These are phyloP conservation scores for Cyclostephanos tholiformis DNA, from an alignment of 108 stramenopile species.

Conservation along the genomic window DNA sequence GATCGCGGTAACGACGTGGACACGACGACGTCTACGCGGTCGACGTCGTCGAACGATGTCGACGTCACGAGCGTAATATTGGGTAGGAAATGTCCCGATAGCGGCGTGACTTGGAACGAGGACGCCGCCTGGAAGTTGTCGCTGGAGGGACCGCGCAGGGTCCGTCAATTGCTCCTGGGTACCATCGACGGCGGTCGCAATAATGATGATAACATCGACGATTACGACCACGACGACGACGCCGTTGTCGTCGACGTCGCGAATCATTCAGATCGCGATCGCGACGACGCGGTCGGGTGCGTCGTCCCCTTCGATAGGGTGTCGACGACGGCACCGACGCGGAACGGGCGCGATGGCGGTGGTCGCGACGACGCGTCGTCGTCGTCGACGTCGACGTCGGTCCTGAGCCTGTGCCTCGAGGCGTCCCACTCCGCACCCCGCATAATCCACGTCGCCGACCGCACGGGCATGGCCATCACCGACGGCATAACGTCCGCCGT, in stretches of 20 bases:
- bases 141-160: constrained; percentile 83
- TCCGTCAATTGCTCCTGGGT: constrained; percentile 78
- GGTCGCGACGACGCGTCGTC: constrained; percentile 52
- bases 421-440: constrained; percentile 90
- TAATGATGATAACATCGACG: background rate
- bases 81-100: constrained; percentile 13
- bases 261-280: too few species aligned
- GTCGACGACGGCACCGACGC: constrained; percentile 21
- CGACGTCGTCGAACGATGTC: background rate
- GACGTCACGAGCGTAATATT: background rate
- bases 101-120: constrained; percentile 73
- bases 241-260: too few species aligned
- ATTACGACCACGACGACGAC: background rate
- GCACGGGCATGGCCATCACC: constrained; percentile 91
- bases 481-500: constrained; percentile 82
- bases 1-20: background rate
- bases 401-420: constrained; percentile 58
- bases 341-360: too few species aligned
- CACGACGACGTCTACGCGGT: background rate
- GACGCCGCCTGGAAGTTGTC: constrained; percentile 88
- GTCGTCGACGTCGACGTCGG: constrained; percentile 3
- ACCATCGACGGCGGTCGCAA: constrained; percentile 21
- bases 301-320: constrained; percentile 77
- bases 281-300: constrained; percentile 6
- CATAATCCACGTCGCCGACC: constrained; percentile 90